Conservation (phyloP, 257 asterid genomes). For the Rehmannia glutinosa region DNA sequence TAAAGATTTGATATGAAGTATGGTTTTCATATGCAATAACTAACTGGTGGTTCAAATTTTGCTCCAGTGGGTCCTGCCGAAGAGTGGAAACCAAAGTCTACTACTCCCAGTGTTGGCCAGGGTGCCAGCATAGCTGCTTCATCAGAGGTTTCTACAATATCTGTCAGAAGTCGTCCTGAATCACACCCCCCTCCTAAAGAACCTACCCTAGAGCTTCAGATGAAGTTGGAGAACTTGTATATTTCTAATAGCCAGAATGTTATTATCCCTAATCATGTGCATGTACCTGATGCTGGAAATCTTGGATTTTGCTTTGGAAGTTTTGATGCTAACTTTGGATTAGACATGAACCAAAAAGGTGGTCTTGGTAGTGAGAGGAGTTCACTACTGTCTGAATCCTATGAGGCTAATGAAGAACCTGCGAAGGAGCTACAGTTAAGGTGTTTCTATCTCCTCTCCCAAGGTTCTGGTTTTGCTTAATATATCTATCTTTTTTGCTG, state of each 20-base stretch:
- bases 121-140: slow-evolving; percentile 30
- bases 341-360: slow-evolving; percentile 24
- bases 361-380: slow-evolving; percentile 29
- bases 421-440: slow-evolving; percentile 36
- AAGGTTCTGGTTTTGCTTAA: background rate
- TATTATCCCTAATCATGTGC: slow-evolving; percentile 58
- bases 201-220: slow-evolving; percentile 34
- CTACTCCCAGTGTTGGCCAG: slow-evolving; percentile 26
- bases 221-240: slow-evolving; percentile 33
- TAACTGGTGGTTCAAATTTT: slow-evolving; percentile 15
- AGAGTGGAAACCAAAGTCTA: slow-evolving; percentile 71
- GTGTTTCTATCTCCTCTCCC: slow-evolving; percentile 24
- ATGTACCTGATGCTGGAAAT: slow-evolving; percentile 55
- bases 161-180: slow-evolving; percentile 30
- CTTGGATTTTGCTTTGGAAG: slow-evolving; percentile 67
- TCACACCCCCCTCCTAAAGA: slow-evolving; percentile 27
- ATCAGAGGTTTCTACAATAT: slow-evolving; percentile 30
- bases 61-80: slow-evolving; percentile 44
- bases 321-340: slow-evolving; percentile 45
- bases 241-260: slow-evolving; percentile 46
- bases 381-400: slow-evolving; percentile 33
- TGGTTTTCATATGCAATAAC: slow-evolving; percentile 20
- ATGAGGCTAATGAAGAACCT: slow-evolving; percentile 38
- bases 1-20: background rate
- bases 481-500: background rate